Base-by-base conservation (phyloP, 2,329 filamentous ascomycete species). In the Beauveria sp. region DNA sequence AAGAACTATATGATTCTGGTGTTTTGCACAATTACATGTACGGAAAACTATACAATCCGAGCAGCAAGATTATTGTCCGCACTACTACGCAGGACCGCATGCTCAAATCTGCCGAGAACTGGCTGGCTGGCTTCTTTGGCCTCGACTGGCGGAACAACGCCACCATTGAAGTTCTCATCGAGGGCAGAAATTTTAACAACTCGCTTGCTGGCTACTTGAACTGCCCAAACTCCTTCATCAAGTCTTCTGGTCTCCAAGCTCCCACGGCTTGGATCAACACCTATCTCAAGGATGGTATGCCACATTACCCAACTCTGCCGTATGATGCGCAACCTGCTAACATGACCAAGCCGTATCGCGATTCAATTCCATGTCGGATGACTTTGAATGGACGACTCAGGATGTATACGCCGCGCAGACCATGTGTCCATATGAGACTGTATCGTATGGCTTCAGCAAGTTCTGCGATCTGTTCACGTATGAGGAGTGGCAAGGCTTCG, bases 81-180 rank as follows among this genome's bases (percentile, higher is more conserved):
- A 90, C 88, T 1, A 91, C 88, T 58, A 90, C 88, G 1, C 87
- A 92, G 70, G 85, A 90, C 69, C 84, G 89, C 26, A 92, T 92
- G 89, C 76, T 88, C 24, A 86, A 91, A 70, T 87, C 82, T 44
- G 88, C 88, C 3, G 88, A 92, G 71, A 88, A 92, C 71, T 92
- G 91, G 73, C 75, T 91, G 69, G 86, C 88, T 6, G 89, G 89
- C 0, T 92, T 92, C 75, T 92, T 92, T 68, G 89, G 89, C 0
- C 79, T 91, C 0, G 82, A 87, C 52, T 92, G 88, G 88, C 80
- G 84, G 1, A 80, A 85, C 34, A 89, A 91, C 68, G 88, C 81
- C 7, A 90, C 85, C 0, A 80, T 91, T n/a, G 84, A 90, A 67
- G 78, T 89, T 16, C 85, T 88, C 12, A 89, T 91, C 46, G 89